These are phyloP conservation scores for Fusarium vanettenii DNA, from an alignment of 2,329 filamentous ascomycete species.

Conservation along the genomic window DNA sequence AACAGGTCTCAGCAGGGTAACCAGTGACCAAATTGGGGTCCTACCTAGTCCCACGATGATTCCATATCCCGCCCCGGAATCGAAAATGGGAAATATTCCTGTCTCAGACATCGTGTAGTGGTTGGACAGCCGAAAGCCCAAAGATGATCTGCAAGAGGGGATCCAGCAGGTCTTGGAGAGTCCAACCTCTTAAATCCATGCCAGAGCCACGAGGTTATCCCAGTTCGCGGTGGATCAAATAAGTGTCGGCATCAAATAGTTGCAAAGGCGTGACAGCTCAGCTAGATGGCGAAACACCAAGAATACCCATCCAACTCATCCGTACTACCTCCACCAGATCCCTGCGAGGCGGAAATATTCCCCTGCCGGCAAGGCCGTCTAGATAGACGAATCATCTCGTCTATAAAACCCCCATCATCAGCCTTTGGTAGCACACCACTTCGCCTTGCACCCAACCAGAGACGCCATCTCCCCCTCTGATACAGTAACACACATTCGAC, in stretches of 20 bases:
- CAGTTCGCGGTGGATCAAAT: background rate
- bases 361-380: background rate
- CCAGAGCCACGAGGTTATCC: background rate
- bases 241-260: background rate
- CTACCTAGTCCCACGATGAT: background rate
- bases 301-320: background rate
- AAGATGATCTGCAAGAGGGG: background rate
- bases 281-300: background rate
- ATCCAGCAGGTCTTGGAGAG: background rate
- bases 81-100: background rate
- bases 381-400: background rate
- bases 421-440: background rate
- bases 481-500: background rate
- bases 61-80: background rate
- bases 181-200: background rate
- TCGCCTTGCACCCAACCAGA: background rate
- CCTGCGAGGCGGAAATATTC: background rate
- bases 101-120: background rate
- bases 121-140: background rate
- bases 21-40: accelerated
- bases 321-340: background rate
- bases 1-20: background rate
- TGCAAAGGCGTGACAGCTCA: background rate
- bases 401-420: background rate
- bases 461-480: background rate